Base-by-base conservation (phyloP, 352 stramenopile species). In the Phytophthora sansomeana region DNA sequence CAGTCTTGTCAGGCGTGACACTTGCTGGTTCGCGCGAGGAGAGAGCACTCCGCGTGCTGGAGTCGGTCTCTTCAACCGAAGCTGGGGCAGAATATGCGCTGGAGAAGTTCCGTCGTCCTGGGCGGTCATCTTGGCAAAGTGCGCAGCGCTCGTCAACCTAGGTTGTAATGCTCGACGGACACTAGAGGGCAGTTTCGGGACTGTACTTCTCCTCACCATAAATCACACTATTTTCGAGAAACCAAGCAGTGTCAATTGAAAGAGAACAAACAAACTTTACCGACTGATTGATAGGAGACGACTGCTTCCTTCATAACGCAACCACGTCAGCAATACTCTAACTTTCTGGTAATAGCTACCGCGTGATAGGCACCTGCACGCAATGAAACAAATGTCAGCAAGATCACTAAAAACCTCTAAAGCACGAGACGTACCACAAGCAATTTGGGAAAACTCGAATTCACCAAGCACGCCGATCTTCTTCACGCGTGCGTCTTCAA, bases 311-410 rank as follows among this genome's bases (percentile, higher is more conserved):
- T 56, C 33, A 2, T 46, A 8, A 35, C 11, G 29, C 5, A 38
- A 21, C 13, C 7, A 17, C 17, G 13, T 78, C 53, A 88, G 43
- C 63, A 76, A 29, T 84, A 88, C 50, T 82, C 79, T 4, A 84
- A 67, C 36, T 76, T 80, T 36, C 62, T 67, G 24, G 80, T 89
- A 6, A 91, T 51, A 14, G 70, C 83, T 6, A 93, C 85, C 3
- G 78, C 69, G 58, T 93, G 85, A 30, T 90, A 90, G 5, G 78
- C 81, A 49, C 83, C 83, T 91, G 36, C 14, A 44, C n/a, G 56
- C 11, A 24, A 46, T 17, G 24, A 44, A 68, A 26, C 11, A 50
- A 50, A 38, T 13, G 41, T 63, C 42, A 56, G 33, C 17, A 48
- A 56, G 38, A 13, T n/a, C 16, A 24, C 21, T 43, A 43, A 6